Base-by-base conservation (phyloP, 129 eudicot species). In the Sambucus nigra region DNA sequence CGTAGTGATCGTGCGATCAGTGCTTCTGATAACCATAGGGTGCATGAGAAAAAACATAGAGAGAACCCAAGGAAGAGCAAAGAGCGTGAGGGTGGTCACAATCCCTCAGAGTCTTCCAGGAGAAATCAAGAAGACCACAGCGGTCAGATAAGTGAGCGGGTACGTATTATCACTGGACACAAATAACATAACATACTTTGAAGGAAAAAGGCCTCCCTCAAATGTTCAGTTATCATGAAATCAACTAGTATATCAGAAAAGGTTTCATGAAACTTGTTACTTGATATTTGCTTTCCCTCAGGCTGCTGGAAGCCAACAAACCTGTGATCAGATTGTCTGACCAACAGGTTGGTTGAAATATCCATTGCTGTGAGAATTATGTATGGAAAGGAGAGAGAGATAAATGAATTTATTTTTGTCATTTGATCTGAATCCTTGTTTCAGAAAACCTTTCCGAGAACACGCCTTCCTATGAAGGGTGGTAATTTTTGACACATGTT, bases 111-210 rank as follows among this genome's bases (percentile, higher is more conserved):
- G 7, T 50, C 67, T 67, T 81, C 94, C 25, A 79, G 77, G 61
- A 77, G 76, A 73, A 76, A 77, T 55, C 87, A 69, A 45, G 91
- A 87, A 65, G 93, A 81, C 38, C 69, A 73, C 50, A 47, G 63
- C 64, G 73, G 80, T 35, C 81, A 72, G 69, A 66, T 47, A 72
- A 79, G 78, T 51, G 94, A 86, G 78, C 76, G 73, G 96, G 99
- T 92, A 92, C 63, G 99, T 82, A 32, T 47, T 67, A 65, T 63
- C 70, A 67, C 68, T 64, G 47, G 72, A 68, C 53, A 68, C 56
- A 35, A 28, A 69, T 47, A 65, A 65, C 54, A 28, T 71, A 54
- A 53, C 25, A 27, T 63, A 62, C 42, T 63, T 66, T 22, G 41
- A 61, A 53, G 39, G 55, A 44, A 52, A 53, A 53, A 38, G 40